Percentiles rank a stretch among this genome's conserved stretches.
phyloP scores from a whole-genome alignment of 139 green algal species.

The Dunaliella primolecta region DNA sequence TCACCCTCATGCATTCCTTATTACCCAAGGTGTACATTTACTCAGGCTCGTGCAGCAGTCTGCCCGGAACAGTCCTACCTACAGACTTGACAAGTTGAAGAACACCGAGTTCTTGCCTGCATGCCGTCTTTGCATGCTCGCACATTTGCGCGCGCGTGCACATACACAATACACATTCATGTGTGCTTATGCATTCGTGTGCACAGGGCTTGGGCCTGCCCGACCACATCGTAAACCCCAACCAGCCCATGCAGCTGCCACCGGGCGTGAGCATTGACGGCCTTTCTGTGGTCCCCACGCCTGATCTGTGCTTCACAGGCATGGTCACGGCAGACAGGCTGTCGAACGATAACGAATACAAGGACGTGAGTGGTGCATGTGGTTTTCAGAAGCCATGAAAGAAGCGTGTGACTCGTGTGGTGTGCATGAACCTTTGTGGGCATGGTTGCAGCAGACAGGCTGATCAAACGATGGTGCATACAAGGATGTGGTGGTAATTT shows the following conservation, averaged over 20 bases:
- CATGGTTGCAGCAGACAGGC: background rate
- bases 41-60: too few species aligned
- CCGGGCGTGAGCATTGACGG: constrained; percentile 12
- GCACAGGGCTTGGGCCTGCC: constrained; percentile 6
- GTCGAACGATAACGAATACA: constrained; percentile 33
- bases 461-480: background rate
- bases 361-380: constrained; percentile 31
- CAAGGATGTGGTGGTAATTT: background rate
- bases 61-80: too few species aligned
- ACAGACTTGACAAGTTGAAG: too few species aligned
- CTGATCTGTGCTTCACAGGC: constrained; percentile 27
- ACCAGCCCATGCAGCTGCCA: background rate
- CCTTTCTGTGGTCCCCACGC: background rate
- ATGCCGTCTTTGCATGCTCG: too few species aligned
- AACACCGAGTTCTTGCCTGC: too few species aligned
- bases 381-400: too few species aligned
- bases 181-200: too few species aligned
- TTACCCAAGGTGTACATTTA: too few species aligned
- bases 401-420: background rate
- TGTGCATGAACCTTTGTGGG: background rate
- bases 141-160: too few species aligned
- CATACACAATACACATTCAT: too few species aligned
- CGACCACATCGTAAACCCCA: constrained; percentile 8
- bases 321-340: constrained; percentile 41
- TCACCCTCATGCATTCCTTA: too few species aligned